Conservation (phyloP, 2,329 filamentous ascomycete species). For the Fusarium scirpi region DNA sequence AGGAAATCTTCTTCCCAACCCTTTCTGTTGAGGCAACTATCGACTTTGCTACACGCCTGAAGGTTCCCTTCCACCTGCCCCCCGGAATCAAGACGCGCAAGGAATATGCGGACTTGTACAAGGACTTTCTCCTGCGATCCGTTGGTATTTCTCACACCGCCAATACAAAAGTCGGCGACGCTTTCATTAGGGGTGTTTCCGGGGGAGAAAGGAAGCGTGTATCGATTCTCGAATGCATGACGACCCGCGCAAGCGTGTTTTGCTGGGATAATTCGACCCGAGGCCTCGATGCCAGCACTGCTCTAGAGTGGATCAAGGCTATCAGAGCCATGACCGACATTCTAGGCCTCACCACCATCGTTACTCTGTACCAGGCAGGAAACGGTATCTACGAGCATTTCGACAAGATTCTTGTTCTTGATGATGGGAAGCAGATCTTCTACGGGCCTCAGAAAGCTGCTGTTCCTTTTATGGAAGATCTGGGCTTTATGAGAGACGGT, state of each 20-base stretch:
- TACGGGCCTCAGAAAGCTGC: conserved; percentile 71
- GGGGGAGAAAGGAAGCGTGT: conserved; percentile 78
- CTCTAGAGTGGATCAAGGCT: conserved; percentile 69
- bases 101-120: conserved; percentile 60
- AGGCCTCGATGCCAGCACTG: conserved; percentile 74
- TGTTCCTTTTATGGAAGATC: conserved; percentile 71
- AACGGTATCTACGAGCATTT: conserved; percentile 77
- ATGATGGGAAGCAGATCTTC: conserved; percentile 74
- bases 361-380: conserved; percentile 76
- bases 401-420: conserved; percentile 77
- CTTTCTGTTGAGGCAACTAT: conserved; percentile 78
- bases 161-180: conserved; percentile 75
- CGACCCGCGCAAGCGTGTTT: conserved; percentile 67
- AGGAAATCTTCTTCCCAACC: conserved; percentile 73
- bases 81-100: conserved; percentile 56
- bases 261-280: conserved; percentile 77
- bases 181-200: conserved; percentile 73
- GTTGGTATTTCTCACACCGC: conserved; percentile 69
- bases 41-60: conserved; percentile 73
- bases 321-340: conserved; percentile 73
- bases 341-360: conserved; percentile 68
- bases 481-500: conserved; percentile 71
- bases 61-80: conserved; percentile 63
- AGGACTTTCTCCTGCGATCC: conserved; percentile 67
- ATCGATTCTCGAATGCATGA: conserved; percentile 73